Base-by-base conservation (phyloP, 306 rosid species). In the cucumber (Cucumis sativus) region DNA sequence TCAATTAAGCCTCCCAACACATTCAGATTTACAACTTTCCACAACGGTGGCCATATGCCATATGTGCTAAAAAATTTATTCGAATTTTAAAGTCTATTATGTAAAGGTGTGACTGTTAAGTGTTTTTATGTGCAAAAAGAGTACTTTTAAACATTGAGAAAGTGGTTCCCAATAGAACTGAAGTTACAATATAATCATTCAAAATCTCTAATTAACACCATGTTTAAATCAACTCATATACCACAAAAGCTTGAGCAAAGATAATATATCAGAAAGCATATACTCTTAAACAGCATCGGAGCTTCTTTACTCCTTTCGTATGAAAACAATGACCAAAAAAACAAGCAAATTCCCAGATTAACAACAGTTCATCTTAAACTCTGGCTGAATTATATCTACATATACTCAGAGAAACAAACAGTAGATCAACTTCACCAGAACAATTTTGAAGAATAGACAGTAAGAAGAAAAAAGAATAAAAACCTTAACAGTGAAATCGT, bases 401-500 rank as follows among this genome's bases (percentile, higher is more conserved):
- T n/a, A 69, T 5, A 20, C 75, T 21, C 37, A 35, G 20, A 62
- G 41, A 67, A 39, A 65, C 14, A 39, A 35, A 18, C 52, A 39
- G 72, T 66, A 66, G 33, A 41, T 4, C 11, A 41, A n/a, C 75
- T 73, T 3, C 77, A 49, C 40, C 61, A 15, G 51, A 74, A 39
- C 20, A 20, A 49, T 23, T 18, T 35, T 9, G 0, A 40, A 63
- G 16, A 41, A 21, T n/a, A 18, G 14, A 2, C 18, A 23, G 4
- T 55, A 28, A 15, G 16, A 18, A 33, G 33, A 40, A 3, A 3
- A 17, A 52, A 37, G 3, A 43, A 47, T 7, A 56, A 1, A 51
- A 52, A 92, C 99, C 97, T 96, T 92, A 73, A 92, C 98, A 40
- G 90, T 89, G 63, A 85, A 96, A 73, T 92, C 99, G 81, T 96